Conservation (phyloP, 176 grass and related monocot species). For the Triticum urartu region DNA sequence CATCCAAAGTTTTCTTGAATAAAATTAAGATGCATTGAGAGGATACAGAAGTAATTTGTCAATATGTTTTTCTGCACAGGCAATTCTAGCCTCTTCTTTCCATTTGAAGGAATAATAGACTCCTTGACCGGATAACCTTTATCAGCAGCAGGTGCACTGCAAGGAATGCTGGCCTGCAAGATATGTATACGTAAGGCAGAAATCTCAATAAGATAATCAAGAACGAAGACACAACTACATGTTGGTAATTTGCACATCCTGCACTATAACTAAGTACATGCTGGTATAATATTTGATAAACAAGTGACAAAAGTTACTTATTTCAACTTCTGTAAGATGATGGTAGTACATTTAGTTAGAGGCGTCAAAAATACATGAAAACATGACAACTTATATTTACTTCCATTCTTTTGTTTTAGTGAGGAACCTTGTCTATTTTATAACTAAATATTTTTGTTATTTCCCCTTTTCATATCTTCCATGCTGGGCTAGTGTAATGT, state of each 20-base stretch:
- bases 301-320: neutral
- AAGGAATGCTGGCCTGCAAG: constrained; percentile 49
- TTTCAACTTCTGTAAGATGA: neutral
- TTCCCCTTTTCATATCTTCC: neutral
- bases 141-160: constrained; percentile 31
- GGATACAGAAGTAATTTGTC: constrained; percentile 99
- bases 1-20: neutral
- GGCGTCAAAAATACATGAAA: neutral
- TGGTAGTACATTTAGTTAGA: constrained; percentile 4
- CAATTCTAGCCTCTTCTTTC: constrained; percentile 71
- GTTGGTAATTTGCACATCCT: neutral
- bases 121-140: constrained; percentile 43
- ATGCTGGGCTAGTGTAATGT: neutral
- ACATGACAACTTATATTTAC: neutral
- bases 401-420: neutral
- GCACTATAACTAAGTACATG: neutral
- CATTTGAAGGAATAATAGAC: constrained; percentile 39
- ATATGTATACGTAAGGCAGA: constrained; percentile 23
- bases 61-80: constrained; percentile 91
- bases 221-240: neutral
- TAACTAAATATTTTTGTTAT: neutral
- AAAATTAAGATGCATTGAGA: constrained; percentile 32
- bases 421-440: neutral
- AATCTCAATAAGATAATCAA: constrained; percentile 18
- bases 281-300: neutral